Conservation (phyloP, 306 rosid species). For the Oxytropis ochrocephala region DNA sequence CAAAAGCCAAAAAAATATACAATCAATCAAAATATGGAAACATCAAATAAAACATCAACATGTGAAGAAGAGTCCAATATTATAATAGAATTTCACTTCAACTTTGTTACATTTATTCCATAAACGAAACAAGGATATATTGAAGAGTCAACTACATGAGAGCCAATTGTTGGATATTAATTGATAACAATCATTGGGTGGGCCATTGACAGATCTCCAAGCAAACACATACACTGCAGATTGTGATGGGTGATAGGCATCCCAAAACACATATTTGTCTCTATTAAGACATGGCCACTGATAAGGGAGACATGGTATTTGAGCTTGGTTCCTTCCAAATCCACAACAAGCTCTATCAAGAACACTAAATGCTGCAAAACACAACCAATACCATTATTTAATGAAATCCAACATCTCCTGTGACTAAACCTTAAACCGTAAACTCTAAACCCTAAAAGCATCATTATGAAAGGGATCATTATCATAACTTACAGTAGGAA, state of each 20-base stretch:
- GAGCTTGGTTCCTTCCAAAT: slow-evolving; percentile 43
- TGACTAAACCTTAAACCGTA: too few relatives aligned
- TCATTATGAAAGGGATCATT: neutral
- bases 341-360: slow-evolving; percentile 80
- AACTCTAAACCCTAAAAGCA: too few relatives aligned
- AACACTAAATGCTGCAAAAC: slow-evolving; percentile 52
- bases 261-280: slow-evolving; percentile 59
- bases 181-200: slow-evolving; percentile 42
- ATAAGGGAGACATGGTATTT: slow-evolving; percentile 59
- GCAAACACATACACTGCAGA: slow-evolving; percentile 54
- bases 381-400: neutral
- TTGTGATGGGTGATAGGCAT: slow-evolving; percentile 78
- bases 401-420: too few relatives aligned
- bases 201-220: slow-evolving; percentile 57
- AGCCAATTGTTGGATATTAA: slow-evolving; percentile 68
- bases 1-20: too few relatives aligned
- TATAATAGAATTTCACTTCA: neutral
- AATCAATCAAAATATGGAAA: too few relatives aligned
- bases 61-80: too few relatives aligned
- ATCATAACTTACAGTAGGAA: slow-evolving; percentile 34
- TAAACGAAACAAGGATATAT: neutral
- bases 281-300: slow-evolving; percentile 48
- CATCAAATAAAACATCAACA: neutral
- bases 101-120: neutral
- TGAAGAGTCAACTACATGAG: slow-evolving; percentile 15